Evolutionary conservation across 164 flowering plant species (phyloP).

Genomic region (Sedum album): DNA sequence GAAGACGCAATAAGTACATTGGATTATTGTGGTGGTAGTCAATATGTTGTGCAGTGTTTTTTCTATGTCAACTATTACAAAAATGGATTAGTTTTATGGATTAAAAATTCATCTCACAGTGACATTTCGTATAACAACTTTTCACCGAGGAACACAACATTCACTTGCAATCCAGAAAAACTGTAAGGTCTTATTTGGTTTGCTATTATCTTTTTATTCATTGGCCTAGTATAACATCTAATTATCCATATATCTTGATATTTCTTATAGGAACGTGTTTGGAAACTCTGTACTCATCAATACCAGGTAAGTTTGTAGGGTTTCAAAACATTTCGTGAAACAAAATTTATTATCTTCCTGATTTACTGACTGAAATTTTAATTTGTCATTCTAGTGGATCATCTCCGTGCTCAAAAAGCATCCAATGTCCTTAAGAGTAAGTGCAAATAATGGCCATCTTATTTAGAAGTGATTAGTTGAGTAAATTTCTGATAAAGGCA

Average conservation of each 20-base stretch:
- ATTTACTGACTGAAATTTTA: neutral
- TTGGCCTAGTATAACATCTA: neutral
- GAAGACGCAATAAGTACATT: too few relatives aligned
- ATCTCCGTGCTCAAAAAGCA: neutral
- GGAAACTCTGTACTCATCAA: constrained; percentile 21
- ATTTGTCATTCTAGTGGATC: neutral
- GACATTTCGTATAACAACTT: constrained; percentile 38
- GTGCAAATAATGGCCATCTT: constrained; percentile 11
- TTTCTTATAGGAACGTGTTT: constrained; percentile 26
- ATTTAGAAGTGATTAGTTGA: neutral
- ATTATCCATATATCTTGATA: too few relatives aligned
- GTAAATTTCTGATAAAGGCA: neutral
- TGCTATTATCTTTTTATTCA: neutral
- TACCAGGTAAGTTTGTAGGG: constrained; percentile 22
- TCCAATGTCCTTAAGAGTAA: constrained; percentile 11
- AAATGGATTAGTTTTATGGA: neutral
- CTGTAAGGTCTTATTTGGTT: constrained; percentile 20
- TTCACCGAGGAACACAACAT: constrained; percentile 10
- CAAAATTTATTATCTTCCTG: neutral
- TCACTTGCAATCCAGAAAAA: constrained; percentile 12
- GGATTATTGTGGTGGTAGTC: too few relatives aligned
- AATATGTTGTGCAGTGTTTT: too few relatives aligned
- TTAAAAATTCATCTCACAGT: constrained; percentile 15
- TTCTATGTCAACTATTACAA: neutral
- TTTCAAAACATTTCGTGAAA: neutral